Evolutionary conservation across 2,329 filamentous ascomycete genomes (phyloP).

Genomic region (Penicillium occitanis): DNA sequence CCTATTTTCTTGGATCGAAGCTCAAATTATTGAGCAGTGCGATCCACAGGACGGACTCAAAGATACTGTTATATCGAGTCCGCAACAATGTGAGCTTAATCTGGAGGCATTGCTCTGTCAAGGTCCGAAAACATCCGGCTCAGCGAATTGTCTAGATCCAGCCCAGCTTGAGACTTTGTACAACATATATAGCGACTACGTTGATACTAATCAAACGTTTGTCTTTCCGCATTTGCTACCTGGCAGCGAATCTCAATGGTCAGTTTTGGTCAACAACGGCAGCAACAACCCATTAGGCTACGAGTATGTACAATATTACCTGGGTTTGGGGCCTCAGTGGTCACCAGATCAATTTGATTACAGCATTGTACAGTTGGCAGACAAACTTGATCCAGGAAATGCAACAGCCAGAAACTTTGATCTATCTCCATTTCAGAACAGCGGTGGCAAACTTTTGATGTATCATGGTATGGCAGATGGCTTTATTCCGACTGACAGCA

Average conservation of each 20-base stretch:
- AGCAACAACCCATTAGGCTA: neutral
- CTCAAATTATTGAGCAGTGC: slow-evolving; percentile 52
- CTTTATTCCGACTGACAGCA: neutral
- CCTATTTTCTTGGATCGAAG: slow-evolving; percentile 48
- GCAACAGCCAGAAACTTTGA: slow-evolving; percentile 21
- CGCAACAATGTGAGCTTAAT: slow-evolving; percentile 46
- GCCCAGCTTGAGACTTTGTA: slow-evolving; percentile 47
- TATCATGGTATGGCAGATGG: slow-evolving; percentile 25
- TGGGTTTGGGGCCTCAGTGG: neutral
- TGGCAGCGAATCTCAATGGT: slow-evolving; percentile 37
- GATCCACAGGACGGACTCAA: slow-evolving; percentile 41
- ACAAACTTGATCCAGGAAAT: slow-evolving; percentile 19
- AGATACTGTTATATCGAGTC: slow-evolving; percentile 53
- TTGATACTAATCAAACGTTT: slow-evolving; percentile 11
- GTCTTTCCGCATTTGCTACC: slow-evolving; percentile 2
- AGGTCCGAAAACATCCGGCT: slow-evolving; percentile 30
- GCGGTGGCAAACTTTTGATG: slow-evolving; percentile 23
- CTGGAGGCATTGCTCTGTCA: slow-evolving; percentile 30
- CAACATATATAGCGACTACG: slow-evolving; percentile 41
- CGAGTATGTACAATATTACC: slow-evolving; percentile 8
- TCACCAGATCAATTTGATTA: slow-evolving; percentile 31
- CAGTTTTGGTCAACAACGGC: neutral
- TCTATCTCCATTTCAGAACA: slow-evolving; percentile 18
- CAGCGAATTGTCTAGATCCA: slow-evolving; percentile 42
- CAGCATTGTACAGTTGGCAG: slow-evolving; percentile 36